Base-by-base conservation (phyloP, 2,329 filamentous ascomycete species). In the Cladosporium oxysporum region DNA sequence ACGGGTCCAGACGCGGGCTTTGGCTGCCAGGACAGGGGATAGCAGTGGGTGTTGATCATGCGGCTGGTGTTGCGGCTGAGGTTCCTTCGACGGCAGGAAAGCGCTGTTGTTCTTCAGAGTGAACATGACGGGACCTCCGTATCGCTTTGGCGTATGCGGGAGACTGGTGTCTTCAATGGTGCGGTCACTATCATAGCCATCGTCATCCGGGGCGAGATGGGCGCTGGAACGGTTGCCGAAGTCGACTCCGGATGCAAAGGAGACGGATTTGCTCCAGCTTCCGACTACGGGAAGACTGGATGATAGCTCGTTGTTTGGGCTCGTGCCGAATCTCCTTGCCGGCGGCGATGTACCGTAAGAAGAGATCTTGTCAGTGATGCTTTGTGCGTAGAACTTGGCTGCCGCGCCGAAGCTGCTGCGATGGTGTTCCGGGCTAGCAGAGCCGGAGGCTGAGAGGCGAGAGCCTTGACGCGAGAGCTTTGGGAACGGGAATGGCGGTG, bases 21-120 rank as follows among this genome's bases (percentile, higher is more conserved):
- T 77, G 69, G 74, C 76, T 23, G 81, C 79, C 53, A 84, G 80
- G 11, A 16, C 5, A 29, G 64, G 50, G 1, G 87, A 81, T 6
- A 88, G 76, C 23, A 88, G 75, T 14, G 61, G 23, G 7, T 28
- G 83, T 79, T 21, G 79, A 75, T 62, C 79, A 79, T 3, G 80
- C 75, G 61, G 79, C 76, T 14, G 79, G 81, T 14, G 21, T 5
- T 47, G 41, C 47, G 18, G 62, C 35, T 66, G 85, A n/a, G 11
- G 1, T 14, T 59, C 57, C 83, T 41, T 83, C 80, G 65, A 37
- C 5, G 61, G 50, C 5, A 85, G 83, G 69, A 89, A 89, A 41
- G 81, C 78, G 64, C 82, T 79, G 67, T 84, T 82, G 60, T 88
- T 87, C 69, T 85, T 86, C 29, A 87, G 76, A n/a, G 77, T 81